phyloP scores from a whole-genome alignment of 208 protist species.

The Borovskyia barvae region DNA sequence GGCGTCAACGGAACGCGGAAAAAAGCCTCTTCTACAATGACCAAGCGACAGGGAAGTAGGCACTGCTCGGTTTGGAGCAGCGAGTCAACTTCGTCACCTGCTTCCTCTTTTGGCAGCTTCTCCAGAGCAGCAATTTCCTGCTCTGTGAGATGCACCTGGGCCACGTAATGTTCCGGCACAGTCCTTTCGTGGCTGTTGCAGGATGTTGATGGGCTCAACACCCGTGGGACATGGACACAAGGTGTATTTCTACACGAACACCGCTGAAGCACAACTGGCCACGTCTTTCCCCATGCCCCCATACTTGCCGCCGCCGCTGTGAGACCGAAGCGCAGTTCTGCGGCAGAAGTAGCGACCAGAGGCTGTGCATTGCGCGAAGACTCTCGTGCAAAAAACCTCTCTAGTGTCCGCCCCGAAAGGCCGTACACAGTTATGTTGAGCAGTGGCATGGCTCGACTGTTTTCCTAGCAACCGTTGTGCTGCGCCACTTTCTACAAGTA shows the following conservation, averaged over 20 bases:
- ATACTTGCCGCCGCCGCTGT: conserved; percentile 30
- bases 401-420: conserved; percentile 18
- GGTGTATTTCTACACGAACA: conserved; percentile 7
- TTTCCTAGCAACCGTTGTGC: background rate
- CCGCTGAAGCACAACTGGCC: conserved; percentile 33
- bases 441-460: background rate
- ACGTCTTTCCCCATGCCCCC: conserved; percentile 46
- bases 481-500: no score
- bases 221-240: conserved; percentile 1
- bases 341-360: conserved; percentile 12
- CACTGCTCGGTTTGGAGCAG: background rate
- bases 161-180: conserved; percentile 22
- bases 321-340: conserved; percentile 45
- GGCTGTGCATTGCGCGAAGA: conserved; percentile 18
- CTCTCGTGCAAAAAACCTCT: conserved; percentile 25
- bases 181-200: background rate
- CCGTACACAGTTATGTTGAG: conserved; percentile 36
- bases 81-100: no score
- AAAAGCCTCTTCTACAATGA: conserved; percentile 30
- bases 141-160: conserved; percentile 12
- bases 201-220: background rate
- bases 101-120: background rate
- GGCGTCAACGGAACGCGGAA: conserved; percentile 1
- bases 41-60: conserved; percentile 26
- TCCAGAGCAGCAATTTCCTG: background rate